Evolutionary conservation across 192 early-diverging fungal species (phyloP).

Genomic region (Lobosporangium transversale): DNA sequence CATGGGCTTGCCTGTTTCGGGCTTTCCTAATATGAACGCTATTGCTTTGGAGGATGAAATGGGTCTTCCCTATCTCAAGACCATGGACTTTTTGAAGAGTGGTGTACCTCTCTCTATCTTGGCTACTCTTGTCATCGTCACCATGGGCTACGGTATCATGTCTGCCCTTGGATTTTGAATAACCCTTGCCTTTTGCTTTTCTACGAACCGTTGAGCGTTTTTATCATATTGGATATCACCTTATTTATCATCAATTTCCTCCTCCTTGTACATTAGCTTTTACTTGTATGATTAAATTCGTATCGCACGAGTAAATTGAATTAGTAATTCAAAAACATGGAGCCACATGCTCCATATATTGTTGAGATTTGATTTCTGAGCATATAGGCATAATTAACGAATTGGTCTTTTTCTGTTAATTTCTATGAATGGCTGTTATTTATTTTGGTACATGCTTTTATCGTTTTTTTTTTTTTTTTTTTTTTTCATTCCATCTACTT

Average conservation of each 20-base stretch:
- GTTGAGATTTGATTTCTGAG: too few relatives aligned
- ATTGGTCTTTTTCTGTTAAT: too few relatives aligned
- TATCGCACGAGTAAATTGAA: too few relatives aligned
- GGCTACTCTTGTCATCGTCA: conserved; percentile 63
- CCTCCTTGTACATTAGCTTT: background rate
- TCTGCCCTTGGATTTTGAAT: conserved; percentile 36
- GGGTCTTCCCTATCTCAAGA: conserved; percentile 71
- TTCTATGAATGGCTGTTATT: too few relatives aligned
- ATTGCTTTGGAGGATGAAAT: conserved; percentile 71
- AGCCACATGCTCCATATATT: too few relatives aligned
- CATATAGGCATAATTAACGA: too few relatives aligned
- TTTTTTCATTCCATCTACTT: background rate
- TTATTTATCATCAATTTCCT: conserved; percentile 3
- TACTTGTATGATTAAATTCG: too few relatives aligned
- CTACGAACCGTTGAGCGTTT: too few relatives aligned
- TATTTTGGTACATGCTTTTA: too few relatives aligned
- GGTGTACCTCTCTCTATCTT: conserved; percentile 68
- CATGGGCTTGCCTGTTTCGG: conserved; percentile 82
- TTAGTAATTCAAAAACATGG: too few relatives aligned
- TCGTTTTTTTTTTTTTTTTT: background rate
- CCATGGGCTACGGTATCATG: conserved; percentile 73
- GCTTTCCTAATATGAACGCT: conserved; percentile 84
- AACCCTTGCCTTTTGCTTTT: too few relatives aligned
- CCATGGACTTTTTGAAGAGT: conserved; percentile 72
- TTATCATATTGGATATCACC: too few relatives aligned